phyloP scores from a whole-genome alignment of 140 eudicot genomes.

The Stevia rebaudiana region DNA sequence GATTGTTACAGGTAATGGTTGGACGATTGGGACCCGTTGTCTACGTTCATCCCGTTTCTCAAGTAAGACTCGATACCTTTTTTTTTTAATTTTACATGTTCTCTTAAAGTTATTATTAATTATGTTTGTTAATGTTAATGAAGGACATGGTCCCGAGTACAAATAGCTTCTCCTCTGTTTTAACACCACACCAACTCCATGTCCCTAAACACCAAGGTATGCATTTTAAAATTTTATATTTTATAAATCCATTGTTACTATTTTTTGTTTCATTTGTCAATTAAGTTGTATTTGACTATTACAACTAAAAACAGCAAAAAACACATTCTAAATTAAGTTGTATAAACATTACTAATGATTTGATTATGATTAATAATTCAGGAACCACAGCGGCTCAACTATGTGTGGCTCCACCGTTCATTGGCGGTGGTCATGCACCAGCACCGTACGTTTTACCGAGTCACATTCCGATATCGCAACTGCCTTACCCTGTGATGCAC shows the following conservation, averaged over 20 bases:
- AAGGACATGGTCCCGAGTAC: slow-evolving; percentile 63
- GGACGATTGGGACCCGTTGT: slow-evolving; percentile 76
- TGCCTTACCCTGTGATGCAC: slow-evolving; percentile 50
- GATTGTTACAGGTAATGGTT: slow-evolving; percentile 54
- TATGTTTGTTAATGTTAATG: slow-evolving; percentile 19
- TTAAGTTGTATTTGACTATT: not conserved
- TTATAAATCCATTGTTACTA: not conserved
- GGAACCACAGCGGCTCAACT: slow-evolving; percentile 48
- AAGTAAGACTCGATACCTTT: slow-evolving; percentile 36
- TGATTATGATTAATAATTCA: slow-evolving; percentile 25
- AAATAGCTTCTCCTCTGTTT: slow-evolving; percentile 48
- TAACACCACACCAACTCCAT: slow-evolving; percentile 56
- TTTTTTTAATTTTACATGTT: not conserved
- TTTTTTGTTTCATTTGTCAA: not conserved
- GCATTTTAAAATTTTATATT: not conserved
- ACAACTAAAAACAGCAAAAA: too few relatives aligned
- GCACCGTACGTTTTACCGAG: slow-evolving; percentile 46
- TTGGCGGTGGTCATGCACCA: slow-evolving; percentile 61
- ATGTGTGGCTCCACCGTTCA: slow-evolving; percentile 41
- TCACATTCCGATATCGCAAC: slow-evolving; percentile 62
- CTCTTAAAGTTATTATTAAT: not conserved
- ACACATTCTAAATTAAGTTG: too few relatives aligned
- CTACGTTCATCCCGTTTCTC: slow-evolving; percentile 72
- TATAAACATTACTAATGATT: not conserved
- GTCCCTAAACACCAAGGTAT: slow-evolving; percentile 71